These are phyloP conservation scores for Tetracentron sinense DNA, from an alignment of 164 flowering plant species.

Conservation along the genomic window DNA sequence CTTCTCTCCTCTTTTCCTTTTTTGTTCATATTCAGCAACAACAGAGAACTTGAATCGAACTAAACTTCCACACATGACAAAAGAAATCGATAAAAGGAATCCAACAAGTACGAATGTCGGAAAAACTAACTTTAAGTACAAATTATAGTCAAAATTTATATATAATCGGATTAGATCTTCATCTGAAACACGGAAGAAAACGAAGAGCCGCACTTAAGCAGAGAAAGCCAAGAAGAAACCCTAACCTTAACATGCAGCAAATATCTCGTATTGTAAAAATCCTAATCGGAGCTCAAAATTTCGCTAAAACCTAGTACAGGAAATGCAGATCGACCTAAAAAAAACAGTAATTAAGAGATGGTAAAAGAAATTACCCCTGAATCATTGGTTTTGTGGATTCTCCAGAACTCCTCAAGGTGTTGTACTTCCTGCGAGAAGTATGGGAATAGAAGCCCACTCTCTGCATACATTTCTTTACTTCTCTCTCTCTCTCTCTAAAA, in stretches of 20 bases:
- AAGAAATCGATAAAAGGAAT: neutral
- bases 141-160: neutral
- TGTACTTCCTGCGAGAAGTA: conserved; percentile 51
- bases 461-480: conserved; percentile 43
- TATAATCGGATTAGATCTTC: neutral
- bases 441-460: conserved; percentile 52
- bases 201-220: neutral
- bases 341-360: conserved; percentile 3
- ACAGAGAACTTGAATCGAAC: neutral
- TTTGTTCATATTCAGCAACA: neutral
- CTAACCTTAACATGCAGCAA: neutral
- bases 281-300: conserved; percentile 3
- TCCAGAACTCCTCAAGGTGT: conserved; percentile 49
- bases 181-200: neutral
- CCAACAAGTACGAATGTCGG: neutral
- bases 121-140: neutral
- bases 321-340: conserved; percentile 10
- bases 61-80: neutral
- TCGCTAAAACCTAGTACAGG: neutral
- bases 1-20: neutral
- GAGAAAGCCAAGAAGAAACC: neutral
- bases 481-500: neutral
- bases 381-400: conserved; percentile 42
- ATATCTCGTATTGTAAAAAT: neutral
- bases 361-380: conserved; percentile 32